Percentiles rank a stretch among this genome's conserved stretches.
phyloP scores from a whole-genome alignment of 148 eudicot genomes.

The Rhododendron griersonianum region DNA sequence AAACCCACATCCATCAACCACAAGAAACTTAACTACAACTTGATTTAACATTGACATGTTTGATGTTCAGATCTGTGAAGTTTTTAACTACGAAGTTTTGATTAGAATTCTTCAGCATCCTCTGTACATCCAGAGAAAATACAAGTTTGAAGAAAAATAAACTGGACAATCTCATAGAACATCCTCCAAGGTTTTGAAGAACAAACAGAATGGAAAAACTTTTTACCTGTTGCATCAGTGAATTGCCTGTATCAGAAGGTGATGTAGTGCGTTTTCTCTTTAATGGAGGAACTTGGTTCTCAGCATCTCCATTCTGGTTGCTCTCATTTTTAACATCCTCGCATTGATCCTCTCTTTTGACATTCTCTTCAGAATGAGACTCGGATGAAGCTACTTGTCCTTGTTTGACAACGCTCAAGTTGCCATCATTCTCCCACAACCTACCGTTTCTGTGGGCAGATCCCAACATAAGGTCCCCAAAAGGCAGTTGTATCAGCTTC shows the following conservation, averaged over 20 bases:
- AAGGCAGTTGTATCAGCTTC: conserved; percentile 86
- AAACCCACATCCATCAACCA: background rate
- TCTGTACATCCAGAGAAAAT: background rate
- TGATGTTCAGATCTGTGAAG: background rate
- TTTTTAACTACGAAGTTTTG: background rate
- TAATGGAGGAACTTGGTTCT: conserved; percentile 41
- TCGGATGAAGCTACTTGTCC: conserved; percentile 29
- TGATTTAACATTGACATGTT: background rate
- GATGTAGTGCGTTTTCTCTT: conserved; percentile 46
- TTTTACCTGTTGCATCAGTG: conserved; percentile 79
- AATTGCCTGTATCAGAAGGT: conserved; percentile 48
- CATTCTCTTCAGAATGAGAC: conserved; percentile 30
- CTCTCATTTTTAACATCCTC: conserved; percentile 28
- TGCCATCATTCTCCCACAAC: conserved; percentile 25
- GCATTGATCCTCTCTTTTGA: conserved; percentile 25
- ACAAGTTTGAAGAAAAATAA: background rate
- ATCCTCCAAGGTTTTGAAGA: background rate
- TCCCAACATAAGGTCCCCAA: conserved; percentile 90
- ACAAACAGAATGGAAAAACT: background rate
- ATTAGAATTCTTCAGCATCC: background rate
- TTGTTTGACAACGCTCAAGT: conserved; percentile 25
- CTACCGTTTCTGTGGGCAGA: conserved; percentile 34
- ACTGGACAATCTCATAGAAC: background rate
- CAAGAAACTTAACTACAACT: background rate
- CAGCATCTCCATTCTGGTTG: conserved; percentile 39